Evolutionary conservation across 2,329 filamentous ascomycete genomes (phyloP).

Genomic region (Chrysoporthe austroafricana): DNA sequence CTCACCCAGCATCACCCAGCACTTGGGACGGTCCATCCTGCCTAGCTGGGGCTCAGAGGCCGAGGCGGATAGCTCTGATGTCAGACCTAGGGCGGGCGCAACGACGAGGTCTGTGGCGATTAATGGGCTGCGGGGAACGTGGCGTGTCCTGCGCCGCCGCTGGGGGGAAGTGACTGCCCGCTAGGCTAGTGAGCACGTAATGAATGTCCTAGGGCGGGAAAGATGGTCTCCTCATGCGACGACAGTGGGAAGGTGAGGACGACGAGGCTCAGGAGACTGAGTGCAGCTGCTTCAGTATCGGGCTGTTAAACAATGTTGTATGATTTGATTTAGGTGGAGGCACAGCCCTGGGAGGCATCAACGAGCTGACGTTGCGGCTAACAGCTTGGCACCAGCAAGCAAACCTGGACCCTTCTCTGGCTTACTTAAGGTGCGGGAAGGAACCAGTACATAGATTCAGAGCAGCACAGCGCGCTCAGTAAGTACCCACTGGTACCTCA

Average conservation of each 20-base stretch:
- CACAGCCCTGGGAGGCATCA: slow-evolving; percentile 17
- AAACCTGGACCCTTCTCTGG: background rate
- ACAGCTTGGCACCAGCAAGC: background rate
- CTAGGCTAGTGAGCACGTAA: background rate
- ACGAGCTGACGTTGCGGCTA: slow-evolving; percentile 21
- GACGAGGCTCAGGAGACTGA: background rate
- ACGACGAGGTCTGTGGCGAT: background rate
- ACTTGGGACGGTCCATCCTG: slow-evolving; percentile 24
- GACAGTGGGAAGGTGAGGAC: background rate
- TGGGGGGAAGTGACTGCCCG: background rate
- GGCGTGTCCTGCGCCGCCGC: background rate
- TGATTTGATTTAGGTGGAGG: background rate
- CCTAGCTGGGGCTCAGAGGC: slow-evolving; percentile 11
- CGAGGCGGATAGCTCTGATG: slow-evolving; percentile 21
- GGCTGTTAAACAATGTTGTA: background rate
- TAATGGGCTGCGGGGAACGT: background rate
- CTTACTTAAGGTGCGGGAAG: background rate
- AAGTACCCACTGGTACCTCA: background rate
- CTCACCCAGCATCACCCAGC: slow-evolving; percentile 27
- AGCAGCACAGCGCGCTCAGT: background rate
- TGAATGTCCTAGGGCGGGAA: background rate
- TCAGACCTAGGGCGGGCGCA: slow-evolving; percentile 18
- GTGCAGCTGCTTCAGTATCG: background rate
- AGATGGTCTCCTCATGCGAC: background rate
- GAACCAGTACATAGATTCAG: background rate